A percentile compares a stretch with the other conserved stretches of the same genome.
Conservation (phyloP, 2,329 filamentous ascomycete genomes). For the Cryphonectria carpinicola region DNA sequence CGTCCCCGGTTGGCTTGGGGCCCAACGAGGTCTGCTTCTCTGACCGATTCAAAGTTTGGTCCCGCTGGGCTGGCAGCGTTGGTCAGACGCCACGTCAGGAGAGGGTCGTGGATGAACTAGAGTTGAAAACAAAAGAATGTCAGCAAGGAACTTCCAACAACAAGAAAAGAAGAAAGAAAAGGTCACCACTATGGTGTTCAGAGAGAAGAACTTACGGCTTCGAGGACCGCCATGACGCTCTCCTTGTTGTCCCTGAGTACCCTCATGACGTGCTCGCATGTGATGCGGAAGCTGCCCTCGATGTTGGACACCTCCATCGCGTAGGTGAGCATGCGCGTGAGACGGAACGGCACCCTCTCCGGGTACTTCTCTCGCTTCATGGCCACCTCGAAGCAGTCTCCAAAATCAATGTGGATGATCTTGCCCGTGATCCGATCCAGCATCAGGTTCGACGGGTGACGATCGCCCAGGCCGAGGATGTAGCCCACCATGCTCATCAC, state of each 20-base stretch:
- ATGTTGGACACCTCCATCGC: conserved; percentile 99
- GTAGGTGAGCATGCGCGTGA: conserved; percentile 98
- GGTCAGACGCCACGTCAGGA: conserved; percentile 92
- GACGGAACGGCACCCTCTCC: conserved; percentile 93
- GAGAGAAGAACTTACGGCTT: conserved; percentile 73
- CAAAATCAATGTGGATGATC: conserved; percentile 98
- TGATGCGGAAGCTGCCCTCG: conserved; percentile 96
- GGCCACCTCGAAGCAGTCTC: conserved; percentile 98
- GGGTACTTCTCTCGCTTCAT: conserved; percentile 99
- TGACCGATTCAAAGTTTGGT: conserved; percentile 68
- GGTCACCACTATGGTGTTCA: not conserved
- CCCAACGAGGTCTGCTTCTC: conserved; percentile 57
- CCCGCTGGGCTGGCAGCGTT: conserved; percentile 65
- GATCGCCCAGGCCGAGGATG: conserved; percentile 93
- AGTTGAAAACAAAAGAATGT: conserved; percentile 18
- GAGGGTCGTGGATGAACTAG: conserved; percentile 98
- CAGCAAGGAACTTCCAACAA: conserved; percentile 28
- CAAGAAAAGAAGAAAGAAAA: not conserved
- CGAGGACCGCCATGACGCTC: conserved; percentile 95
- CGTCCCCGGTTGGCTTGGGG: conserved; percentile 57
- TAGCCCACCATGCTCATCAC: conserved; percentile 99
- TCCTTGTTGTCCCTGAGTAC: conserved; percentile 97
- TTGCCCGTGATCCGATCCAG: conserved; percentile 94
- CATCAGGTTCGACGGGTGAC: conserved; percentile 97
- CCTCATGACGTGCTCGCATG: conserved; percentile 97